These are phyloP conservation scores for Pleodorina starrii DNA, from an alignment of 139 green algal species.

Conservation along the genomic window DNA sequence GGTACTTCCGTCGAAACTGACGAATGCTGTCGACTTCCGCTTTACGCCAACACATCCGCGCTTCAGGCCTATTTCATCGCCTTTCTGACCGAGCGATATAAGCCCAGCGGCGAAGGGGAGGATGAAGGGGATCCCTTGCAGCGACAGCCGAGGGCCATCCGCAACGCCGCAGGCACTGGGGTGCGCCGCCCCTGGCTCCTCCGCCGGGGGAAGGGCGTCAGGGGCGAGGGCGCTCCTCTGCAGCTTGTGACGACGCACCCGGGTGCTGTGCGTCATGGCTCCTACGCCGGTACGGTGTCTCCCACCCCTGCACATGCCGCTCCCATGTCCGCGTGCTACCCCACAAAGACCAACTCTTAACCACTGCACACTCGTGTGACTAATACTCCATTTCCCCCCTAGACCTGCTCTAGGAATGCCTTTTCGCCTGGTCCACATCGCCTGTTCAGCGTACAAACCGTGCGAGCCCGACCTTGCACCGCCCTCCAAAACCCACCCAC, in stretches of 20 bases:
- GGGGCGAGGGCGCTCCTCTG: not conserved
- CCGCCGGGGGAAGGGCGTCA: not conserved
- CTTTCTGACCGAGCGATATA: slow-evolving; percentile 6
- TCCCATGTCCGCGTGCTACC: too few relatives aligned
- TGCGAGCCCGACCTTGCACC: not conserved
- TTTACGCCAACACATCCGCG: not conserved
- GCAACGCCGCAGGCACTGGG: too few relatives aligned
- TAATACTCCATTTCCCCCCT: too few relatives aligned
- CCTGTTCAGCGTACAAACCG: not conserved
- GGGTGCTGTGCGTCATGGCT: not conserved
- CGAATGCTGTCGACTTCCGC: not conserved
- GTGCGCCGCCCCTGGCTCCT: not conserved
- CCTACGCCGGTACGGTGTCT: slow-evolving; percentile 7
- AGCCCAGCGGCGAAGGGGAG: not conserved
- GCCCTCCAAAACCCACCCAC: not conserved
- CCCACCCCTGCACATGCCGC: not conserved
- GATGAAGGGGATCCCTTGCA: not conserved
- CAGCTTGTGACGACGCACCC: slow-evolving; percentile 14
- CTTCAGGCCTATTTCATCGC: not conserved
- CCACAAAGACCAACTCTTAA: too few relatives aligned
- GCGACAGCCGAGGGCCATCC: not conserved
- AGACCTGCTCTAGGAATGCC: not conserved
- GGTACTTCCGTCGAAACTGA: not conserved
- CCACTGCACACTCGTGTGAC: too few relatives aligned
- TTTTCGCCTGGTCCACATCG: not conserved